Percentiles rank a stretch among this genome's conserved stretches.
These are phyloP conservation scores for Talaromyces adpressus DNA, from an alignment of 495 filamentous ascomycete species.

Conservation along the genomic window DNA sequence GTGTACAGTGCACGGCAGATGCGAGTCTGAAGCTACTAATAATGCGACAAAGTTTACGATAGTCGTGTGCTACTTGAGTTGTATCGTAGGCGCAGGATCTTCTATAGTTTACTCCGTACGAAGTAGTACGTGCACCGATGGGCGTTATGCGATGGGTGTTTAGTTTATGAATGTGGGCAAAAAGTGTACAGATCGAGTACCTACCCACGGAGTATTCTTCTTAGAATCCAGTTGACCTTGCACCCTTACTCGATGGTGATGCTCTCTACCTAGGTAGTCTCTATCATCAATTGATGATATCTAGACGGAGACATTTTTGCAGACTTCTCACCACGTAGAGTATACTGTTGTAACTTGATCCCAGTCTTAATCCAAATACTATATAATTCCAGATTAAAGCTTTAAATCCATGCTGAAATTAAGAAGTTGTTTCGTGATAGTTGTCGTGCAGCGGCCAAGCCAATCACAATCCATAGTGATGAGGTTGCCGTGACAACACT, in stretches of 20 bases:
- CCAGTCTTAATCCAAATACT: too few species aligned
- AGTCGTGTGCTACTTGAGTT: not conserved
- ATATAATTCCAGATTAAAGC: not conserved
- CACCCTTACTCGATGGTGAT: too few species aligned
- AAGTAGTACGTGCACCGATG: too few species aligned
- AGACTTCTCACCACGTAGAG: not conserved
- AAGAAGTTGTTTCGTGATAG: not conserved
- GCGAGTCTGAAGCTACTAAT: not conserved
- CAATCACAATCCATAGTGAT: not conserved
- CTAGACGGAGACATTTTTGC: not conserved
- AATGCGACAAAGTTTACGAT: not conserved
- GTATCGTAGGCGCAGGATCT: not conserved
- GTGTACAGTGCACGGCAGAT: not conserved
- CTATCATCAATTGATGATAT: not conserved
- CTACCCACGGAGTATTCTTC: not conserved
- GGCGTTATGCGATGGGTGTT: too few species aligned
- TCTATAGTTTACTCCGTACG: not conserved
- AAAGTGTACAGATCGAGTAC: not conserved
- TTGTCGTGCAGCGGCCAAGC: not conserved
- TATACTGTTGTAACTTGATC: not conserved
- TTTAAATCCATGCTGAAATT: not conserved
- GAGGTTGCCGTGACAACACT: not conserved
- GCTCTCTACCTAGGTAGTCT: too few species aligned
- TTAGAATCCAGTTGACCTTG: not conserved
- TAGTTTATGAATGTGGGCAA: too few species aligned